A percentile compares a stretch with the other conserved stretches of the same genome.
Conservation (phyloP, 768 basidiomycete species). For the Boletus subcaerulescens region DNA sequence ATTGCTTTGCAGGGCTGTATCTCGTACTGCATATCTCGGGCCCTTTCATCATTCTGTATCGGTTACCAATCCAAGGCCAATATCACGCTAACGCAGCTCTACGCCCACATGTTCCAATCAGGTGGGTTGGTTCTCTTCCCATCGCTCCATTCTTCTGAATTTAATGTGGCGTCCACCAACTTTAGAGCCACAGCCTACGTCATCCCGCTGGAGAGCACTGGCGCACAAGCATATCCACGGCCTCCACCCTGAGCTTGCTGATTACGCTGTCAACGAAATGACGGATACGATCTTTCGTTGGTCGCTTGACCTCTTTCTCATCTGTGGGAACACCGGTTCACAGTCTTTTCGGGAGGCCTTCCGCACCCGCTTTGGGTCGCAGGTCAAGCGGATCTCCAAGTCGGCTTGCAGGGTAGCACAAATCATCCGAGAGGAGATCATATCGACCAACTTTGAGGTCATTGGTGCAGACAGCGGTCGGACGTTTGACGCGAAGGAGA, state of each 20-base stretch:
- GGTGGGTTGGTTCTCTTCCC: constrained; percentile 36
- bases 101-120: constrained; percentile 52
- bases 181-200: constrained; percentile 72
- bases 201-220: constrained; percentile 73
- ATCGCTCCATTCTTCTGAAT: constrained; percentile 1
- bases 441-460: constrained; percentile 75
- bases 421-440: constrained; percentile 68
- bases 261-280: constrained; percentile 68
- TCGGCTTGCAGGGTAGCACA: constrained; percentile 61
- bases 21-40: constrained; percentile 61
- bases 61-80: constrained; percentile 73
- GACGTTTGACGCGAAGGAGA: constrained; percentile 46
- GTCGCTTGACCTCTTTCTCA: constrained; percentile 62
- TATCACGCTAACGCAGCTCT: constrained; percentile 58
- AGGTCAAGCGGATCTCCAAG: constrained; percentile 63
- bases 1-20: constrained; percentile 73
- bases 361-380: constrained; percentile 51
- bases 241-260: constrained; percentile 62
- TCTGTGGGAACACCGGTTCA: constrained; percentile 56
- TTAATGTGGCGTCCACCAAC: constrained; percentile 11
- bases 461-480: constrained; percentile 55
- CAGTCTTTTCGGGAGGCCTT: constrained; percentile 41
- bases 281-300: constrained; percentile 73
- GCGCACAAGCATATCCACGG: constrained; percentile 67
- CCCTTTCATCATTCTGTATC: constrained; percentile 68